Evolutionary conservation across 1,139 yeast genomes (phyloP), one percentile per base, ranked within the genome.

Genomic region (Saccharomycopsis phalli): DNA sequence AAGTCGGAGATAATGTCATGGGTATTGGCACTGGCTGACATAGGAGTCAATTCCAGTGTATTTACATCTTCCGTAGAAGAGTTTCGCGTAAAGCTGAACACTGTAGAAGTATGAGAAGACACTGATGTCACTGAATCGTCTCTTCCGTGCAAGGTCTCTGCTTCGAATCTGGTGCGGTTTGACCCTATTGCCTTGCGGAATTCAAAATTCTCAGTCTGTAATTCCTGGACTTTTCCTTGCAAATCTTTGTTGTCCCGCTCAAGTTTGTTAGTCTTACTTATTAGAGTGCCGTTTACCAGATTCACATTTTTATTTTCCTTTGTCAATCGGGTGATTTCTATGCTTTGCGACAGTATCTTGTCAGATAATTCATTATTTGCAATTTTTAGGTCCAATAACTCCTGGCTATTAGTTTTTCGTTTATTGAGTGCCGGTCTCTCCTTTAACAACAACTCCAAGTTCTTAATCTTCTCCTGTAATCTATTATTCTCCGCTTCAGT

Each of bases 21-120:
- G 34, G 7, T 14, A 20, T 20, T 38, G 4, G 37, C 14, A 17
- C 29, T 37, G 30, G 26, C 27, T 11, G 20, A 17, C 2, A 33
- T 11, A 16, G 41, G 38, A 5, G 35, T 22, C 13, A 38, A 14
- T 4, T 22, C 30, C 31, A 14, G 42, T 3, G 16, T 31, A 19
- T 36, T 41, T 11, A 42, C 37, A 7, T 40, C 44, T 11, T 42
- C 44, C 8, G 44, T 41, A 10, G 41, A 36, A 2, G 46, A 42
- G 33, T 42, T 42, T 13, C 38, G 11, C 4, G 41, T 41, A 26
- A 37, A 40, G 13, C 44, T 40, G 36, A 42, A 42, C 31, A 42
- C 23, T 10, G 44, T 41, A 5, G 45, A 42, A 19, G 34, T 25
- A 17, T 40, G 22, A 7, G 46, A 41, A 4, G 34, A 27, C 13